Base-by-base conservation (phyloP, 169 alveolate genomes). In the Cryptosporidium baileyi region DNA sequence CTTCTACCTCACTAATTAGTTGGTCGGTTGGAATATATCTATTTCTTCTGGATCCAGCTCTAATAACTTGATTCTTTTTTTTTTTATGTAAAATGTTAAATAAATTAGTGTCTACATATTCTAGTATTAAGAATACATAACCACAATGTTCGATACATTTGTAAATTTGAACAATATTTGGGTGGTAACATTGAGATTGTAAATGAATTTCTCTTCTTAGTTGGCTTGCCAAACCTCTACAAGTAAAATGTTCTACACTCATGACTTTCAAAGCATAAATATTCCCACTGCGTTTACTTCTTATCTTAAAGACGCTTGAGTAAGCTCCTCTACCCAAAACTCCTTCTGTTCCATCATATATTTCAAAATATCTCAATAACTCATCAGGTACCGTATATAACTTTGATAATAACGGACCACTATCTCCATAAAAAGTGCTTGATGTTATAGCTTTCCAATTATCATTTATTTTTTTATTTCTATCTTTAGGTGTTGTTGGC, bases 181-280 rank as follows among this genome's bases (percentile, higher is more conserved):
- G 67, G 34, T 74, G 85, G 34, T 36, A 74, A 40, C 85, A 74
- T 34, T 38, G 65, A 51, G 85, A 74, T n/a, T 74, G 85, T 11
- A 74, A 60, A 9, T 57, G 74, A 11, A 74, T 57, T 34, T 74
- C 85, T 19, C 85, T 74, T 74, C 67, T 74, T 19, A 74, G 43
- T 43, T 74, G 85, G 24, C 57, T 61, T 22, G 49, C 54, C 57
- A 74, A 19, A n/a, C 85, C 85, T 32, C 85, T 74, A 54, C 85
- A 74, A 2, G 85, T 74, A 57, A 74, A 74, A 26, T 74, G 85
- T n/a, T 74, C 85, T 11, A 54, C 67, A 57, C 85, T 74, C 85
- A 74, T 74, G 11, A 74, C 85, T 32, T 74, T 74, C 24, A 74
- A 32, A 7, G 85, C 85, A 74, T 74, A 74, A 11, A 74, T 3